phyloP scores from a whole-genome alignment of 1,284 basidiomycete genomes.

The Termitomyces sp. region DNA sequence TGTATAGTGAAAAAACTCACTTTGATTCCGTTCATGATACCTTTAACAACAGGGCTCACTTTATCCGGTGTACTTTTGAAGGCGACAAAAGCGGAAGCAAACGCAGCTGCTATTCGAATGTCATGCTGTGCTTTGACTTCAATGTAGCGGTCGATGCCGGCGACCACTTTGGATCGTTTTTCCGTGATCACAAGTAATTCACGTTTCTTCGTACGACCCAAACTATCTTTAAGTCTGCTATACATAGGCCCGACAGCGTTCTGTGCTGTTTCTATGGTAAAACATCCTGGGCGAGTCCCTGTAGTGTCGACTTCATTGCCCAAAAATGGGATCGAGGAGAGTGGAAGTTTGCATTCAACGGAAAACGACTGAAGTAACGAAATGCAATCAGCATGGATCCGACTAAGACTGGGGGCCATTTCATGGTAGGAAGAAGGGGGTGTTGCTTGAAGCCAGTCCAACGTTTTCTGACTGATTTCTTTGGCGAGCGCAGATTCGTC shows the following conservation, averaged over 20 bases:
- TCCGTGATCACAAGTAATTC: slow-evolving; percentile 76
- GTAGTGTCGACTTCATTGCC: slow-evolving; percentile 77
- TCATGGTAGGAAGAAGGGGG: slow-evolving; percentile 87
- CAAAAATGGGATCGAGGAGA: slow-evolving; percentile 75
- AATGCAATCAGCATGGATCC: slow-evolving; percentile 80
- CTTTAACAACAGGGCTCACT: slow-evolving; percentile 94
- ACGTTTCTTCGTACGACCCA: slow-evolving; percentile 74
- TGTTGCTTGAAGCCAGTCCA: slow-evolving; percentile 69
- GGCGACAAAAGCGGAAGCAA: slow-evolving; percentile 88
- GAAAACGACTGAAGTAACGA: slow-evolving; percentile 78
- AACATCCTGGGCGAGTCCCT: slow-evolving; percentile 59
- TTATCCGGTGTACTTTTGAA: slow-evolving; percentile 84
- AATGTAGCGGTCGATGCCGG: slow-evolving; percentile 79
- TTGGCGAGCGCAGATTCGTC: slow-evolving; percentile 57
- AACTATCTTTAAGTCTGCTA: slow-evolving; percentile 65
- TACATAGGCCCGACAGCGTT: slow-evolving; percentile 70
- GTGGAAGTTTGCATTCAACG: slow-evolving; percentile 81
- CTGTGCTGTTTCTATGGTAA: slow-evolving; percentile 81
- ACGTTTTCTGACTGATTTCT: slow-evolving; percentile 61
- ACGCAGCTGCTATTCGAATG: slow-evolving; percentile 81
- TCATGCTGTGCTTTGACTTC: slow-evolving; percentile 87
- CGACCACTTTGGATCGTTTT: slow-evolving; percentile 66
- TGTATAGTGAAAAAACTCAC: slow-evolving; percentile 34
- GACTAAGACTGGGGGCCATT: slow-evolving; percentile 79
- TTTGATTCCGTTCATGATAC: slow-evolving; percentile 98